Evolutionary conservation across 495 filamentous ascomycete species (phyloP).

Genomic region (Annulohypoxylon bovei): DNA sequence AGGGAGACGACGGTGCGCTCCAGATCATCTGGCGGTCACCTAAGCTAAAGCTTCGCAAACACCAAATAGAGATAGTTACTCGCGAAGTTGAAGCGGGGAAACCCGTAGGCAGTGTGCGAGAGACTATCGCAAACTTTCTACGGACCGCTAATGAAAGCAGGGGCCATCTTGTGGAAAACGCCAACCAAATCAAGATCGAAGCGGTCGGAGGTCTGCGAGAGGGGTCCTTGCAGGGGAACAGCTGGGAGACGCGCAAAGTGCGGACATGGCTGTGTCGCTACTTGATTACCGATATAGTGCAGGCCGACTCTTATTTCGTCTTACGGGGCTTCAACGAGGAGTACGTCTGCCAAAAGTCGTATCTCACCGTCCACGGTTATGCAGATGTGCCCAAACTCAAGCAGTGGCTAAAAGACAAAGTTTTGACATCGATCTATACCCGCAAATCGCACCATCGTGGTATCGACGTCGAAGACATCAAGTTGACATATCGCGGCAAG

Average conservation of each 20-base stretch:
- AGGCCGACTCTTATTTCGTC: conserved; percentile 36
- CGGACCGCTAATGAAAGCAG: neutral
- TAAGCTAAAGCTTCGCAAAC: conserved; percentile 15
- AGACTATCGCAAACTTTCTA: conserved; percentile 19
- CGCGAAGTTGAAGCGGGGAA: conserved; percentile 18
- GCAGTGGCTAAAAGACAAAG: conserved; percentile 28
- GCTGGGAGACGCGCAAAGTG: conserved; percentile 46
- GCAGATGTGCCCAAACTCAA: conserved; percentile 32
- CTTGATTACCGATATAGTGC: conserved; percentile 42
- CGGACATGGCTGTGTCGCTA: conserved; percentile 49
- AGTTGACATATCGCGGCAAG: conserved; percentile 29
- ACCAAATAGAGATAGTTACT: conserved; percentile 16
- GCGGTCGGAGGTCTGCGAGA: conserved; percentile 46
- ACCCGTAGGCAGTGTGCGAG: conserved; percentile 32
- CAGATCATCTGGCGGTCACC: conserved; percentile 14
- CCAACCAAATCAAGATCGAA: conserved; percentile 45
- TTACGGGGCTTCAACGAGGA: conserved; percentile 45
- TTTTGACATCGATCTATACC: conserved; percentile 14
- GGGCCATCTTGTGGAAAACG: conserved; percentile 9
- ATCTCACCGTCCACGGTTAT: conserved; percentile 30
- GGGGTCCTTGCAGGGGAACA: conserved; percentile 45
- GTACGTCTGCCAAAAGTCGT: conserved; percentile 47
- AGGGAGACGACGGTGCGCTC: conserved; percentile 26
- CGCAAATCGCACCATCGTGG: conserved; percentile 18
- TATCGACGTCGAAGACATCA: conserved; percentile 37